Evolutionary conservation across 768 basidiomycete species (phyloP), one percentile per base, ranked within the genome.

Genomic region (Tricholoma sp.): DNA sequence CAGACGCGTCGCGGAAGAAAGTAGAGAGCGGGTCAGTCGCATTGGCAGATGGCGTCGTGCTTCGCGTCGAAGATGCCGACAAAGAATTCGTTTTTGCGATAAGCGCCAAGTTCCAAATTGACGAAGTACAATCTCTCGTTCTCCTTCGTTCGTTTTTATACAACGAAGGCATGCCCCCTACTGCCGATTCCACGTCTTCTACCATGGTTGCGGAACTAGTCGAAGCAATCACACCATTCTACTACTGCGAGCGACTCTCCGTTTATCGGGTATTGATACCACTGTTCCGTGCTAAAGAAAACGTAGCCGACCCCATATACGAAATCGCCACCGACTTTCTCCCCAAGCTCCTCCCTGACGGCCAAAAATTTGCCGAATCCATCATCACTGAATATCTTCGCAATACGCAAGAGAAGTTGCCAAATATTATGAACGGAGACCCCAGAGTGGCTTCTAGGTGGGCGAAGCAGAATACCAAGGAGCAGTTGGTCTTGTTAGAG

Each of bases 401-500:
- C 39, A 87, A 82, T 68, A 81, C 77, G 5, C 71, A 76, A 47
- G 76, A 79, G 50, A 64, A 66, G 20, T 61, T 85, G 55, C 81
- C 86, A 0, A 74, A 73, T 48, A 66, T 69, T 10, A 68, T 77
- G 18, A 68, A 61, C n/a, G 68, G 70, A 2, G 78, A 89, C 60
- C 85, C 85, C 15, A 78, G 76, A 58, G 74, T 76, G 15, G 85
- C 83, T 9, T 78, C 84, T n/a, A 69, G 72, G 39, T 88, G 85
- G 82, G 86, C 81, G 37, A 89, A 88, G 72, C 86, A 92, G 68
- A 87, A 83, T 63, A 65, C 80, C 32, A 82, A 80, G 63, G 87
- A 94, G 64, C 95, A 96, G 67, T 73, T 93, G 41, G 84, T 85
- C 10, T 66, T 94, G 42, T 73, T 97, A 50, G 92, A 97, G 61